A percentile compares a stretch with the other conserved stretches of the same genome.
Conservation (phyloP, 1,284 basidiomycete species). For the Chalciporus sp. region DNA sequence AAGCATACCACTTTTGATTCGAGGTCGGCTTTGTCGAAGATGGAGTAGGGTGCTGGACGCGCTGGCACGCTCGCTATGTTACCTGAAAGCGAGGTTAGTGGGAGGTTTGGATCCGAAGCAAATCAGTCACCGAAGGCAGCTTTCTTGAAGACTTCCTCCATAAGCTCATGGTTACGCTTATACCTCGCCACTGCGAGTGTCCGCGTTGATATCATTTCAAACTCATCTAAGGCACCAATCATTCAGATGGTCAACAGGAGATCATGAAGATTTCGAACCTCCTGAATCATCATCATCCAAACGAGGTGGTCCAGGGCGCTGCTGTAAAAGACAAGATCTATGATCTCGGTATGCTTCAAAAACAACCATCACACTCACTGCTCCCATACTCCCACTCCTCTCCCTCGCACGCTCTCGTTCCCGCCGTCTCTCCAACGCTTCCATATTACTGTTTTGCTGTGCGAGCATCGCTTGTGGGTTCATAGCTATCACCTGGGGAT, state of each 20-base stretch:
- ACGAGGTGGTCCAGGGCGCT: constrained; percentile 43
- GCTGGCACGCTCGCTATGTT: constrained; percentile 44
- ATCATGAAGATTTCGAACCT: constrained; percentile 41
- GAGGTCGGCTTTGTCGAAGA: constrained; percentile 61
- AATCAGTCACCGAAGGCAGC: constrained; percentile 62
- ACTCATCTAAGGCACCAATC: constrained; percentile 53
- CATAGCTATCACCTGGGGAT: constrained; percentile 30
- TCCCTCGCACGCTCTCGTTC: constrained; percentile 49
- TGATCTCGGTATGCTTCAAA: not conserved
- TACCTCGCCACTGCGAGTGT: constrained; percentile 72
- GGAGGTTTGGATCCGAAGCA: not conserved
- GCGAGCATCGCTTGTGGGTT: constrained; percentile 65
- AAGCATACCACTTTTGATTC: constrained; percentile 58
- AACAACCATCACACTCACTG: constrained; percentile 7
- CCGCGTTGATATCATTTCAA: constrained; percentile 69
- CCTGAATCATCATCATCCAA: constrained; percentile 71
- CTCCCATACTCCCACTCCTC: constrained; percentile 28
- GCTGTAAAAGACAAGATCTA: constrained; percentile 2
- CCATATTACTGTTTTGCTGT: constrained; percentile 71
- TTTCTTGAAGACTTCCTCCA: constrained; percentile 76
- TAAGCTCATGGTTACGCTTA: constrained; percentile 76
- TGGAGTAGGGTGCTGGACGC: constrained; percentile 54
- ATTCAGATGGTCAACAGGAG: not conserved
- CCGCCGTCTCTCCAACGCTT: constrained; percentile 61
- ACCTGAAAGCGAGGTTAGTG: constrained; percentile 38